Conservation (phyloP, 2,329 filamentous ascomycete species). For the Hyphodiscus sp. region DNA sequence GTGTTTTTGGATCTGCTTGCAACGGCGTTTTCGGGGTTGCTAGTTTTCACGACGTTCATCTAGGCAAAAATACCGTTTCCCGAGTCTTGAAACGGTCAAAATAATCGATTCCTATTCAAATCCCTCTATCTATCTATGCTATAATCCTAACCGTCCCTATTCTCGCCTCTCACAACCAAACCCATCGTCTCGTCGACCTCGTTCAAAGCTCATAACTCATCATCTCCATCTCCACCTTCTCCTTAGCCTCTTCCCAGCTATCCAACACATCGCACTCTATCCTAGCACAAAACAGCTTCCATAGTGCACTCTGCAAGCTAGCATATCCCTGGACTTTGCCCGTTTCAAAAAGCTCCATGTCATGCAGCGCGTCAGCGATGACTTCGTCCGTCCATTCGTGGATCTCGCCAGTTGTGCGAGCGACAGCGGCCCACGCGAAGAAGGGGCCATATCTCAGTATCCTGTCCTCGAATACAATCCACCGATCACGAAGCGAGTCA, state of each 20-base stretch:
- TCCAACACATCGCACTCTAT: background rate
- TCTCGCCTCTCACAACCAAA: background rate
- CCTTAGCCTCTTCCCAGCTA: background rate
- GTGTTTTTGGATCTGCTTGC: background rate
- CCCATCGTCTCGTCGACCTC: background rate
- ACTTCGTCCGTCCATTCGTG: background rate
- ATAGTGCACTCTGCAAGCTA: background rate
- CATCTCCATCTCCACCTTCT: background rate
- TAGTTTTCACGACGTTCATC: too few species aligned
- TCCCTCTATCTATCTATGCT: background rate
- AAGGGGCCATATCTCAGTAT: background rate
- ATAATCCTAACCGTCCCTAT: background rate
- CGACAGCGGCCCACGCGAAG: background rate
- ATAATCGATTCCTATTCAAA: background rate
- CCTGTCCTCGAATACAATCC: background rate
- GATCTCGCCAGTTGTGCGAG: background rate
- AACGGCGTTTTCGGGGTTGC: background rate
- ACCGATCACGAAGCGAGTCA: background rate
- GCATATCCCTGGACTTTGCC: background rate
- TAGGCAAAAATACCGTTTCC: background rate
- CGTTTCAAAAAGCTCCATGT: background rate
- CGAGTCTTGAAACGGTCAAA: background rate
- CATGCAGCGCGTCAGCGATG: background rate
- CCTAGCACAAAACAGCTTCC: background rate
- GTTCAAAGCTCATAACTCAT: background rate